Conservation (phyloP, 495 filamentous ascomycete species). For the Aspergillus taichungensis region DNA sequence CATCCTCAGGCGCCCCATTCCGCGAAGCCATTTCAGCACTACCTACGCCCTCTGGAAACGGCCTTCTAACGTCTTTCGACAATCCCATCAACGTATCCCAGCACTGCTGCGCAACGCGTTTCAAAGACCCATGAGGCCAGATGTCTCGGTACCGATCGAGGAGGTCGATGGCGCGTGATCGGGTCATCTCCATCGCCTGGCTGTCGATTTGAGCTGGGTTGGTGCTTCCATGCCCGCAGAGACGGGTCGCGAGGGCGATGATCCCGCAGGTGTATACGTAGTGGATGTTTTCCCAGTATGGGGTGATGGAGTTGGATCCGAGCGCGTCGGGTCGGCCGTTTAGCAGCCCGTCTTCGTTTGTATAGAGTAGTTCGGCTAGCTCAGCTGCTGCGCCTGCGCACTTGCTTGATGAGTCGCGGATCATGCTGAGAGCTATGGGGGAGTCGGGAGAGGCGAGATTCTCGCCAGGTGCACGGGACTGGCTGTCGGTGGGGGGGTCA, state of each 20-base stretch:
- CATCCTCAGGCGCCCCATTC: background rate
- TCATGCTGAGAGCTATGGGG: slow-evolving; percentile 1
- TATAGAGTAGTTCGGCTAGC: slow-evolving; percentile 1
- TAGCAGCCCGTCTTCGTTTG: slow-evolving; percentile 1
- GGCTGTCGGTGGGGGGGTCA: background rate
- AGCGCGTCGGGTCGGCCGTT: background rate
- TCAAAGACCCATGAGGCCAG: background rate
- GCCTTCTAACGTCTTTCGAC: background rate
- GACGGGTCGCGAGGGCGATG: slow-evolving; percentile 4
- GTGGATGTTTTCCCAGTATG: slow-evolving; percentile 10
- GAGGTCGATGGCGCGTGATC: background rate
- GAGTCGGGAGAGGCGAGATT: slow-evolving; percentile 1
- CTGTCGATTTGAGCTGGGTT: background rate
- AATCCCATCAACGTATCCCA: slow-evolving; percentile 1
- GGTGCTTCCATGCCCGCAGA: background rate
- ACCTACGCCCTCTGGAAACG: background rate
- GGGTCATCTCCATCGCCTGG: background rate
- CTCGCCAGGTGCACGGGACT: slow-evolving; percentile 1
- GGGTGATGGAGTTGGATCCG: background rate
- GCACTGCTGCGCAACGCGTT: background rate
- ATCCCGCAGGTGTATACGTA: slow-evolving; percentile 9
- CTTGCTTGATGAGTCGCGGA: slow-evolving; percentile 8
- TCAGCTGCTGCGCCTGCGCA: slow-evolving; percentile 6
- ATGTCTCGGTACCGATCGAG: background rate
- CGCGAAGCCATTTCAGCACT: background rate